phyloP scores from a whole-genome alignment of 2,329 filamentous ascomycete genomes.

The Paraphaeosphaeria sporulosa region DNA sequence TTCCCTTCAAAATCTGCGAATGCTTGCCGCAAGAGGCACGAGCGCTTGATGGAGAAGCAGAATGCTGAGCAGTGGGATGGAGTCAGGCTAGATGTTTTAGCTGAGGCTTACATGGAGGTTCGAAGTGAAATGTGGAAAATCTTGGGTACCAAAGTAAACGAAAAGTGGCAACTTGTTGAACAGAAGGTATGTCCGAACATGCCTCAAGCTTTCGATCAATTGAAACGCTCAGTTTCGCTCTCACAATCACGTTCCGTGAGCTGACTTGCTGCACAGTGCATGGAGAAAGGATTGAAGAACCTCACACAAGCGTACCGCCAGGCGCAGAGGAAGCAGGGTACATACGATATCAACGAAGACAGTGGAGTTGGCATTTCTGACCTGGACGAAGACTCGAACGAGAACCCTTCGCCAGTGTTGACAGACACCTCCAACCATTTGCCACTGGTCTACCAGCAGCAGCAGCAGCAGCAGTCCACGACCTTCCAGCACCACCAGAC shows the following conservation, averaged over 20 bases:
- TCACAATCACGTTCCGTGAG: background rate
- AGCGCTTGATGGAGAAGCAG: constrained; percentile 78
- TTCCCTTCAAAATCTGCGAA: constrained; percentile 81
- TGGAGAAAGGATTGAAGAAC: constrained; percentile 84
- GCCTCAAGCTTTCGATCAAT: background rate
- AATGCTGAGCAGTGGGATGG: constrained; percentile 81
- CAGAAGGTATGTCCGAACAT: constrained; percentile 67
- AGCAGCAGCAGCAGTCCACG: constrained; percentile 19
- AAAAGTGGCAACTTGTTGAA: constrained; percentile 74
- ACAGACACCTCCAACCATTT: constrained; percentile 29
- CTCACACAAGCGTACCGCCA: constrained; percentile 74
- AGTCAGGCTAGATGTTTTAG: constrained; percentile 75
- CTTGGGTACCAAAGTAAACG: constrained; percentile 68
- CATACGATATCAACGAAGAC: constrained; percentile 64
- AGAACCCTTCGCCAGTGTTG: constrained; percentile 41
- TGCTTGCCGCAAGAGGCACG: constrained; percentile 88
- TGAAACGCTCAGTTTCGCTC: constrained; percentile 1
- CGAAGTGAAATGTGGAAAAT: constrained; percentile 83
- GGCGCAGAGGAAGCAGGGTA: constrained; percentile 69
- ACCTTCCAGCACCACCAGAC: constrained; percentile 32
- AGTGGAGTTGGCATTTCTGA: constrained; percentile 70
- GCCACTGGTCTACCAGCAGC: constrained; percentile 25
- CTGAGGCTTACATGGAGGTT: constrained; percentile 79
- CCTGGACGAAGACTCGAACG: constrained; percentile 52
- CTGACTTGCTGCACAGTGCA: constrained; percentile 65